Evolutionary conservation across 352 stramenopile species (phyloP), one percentile per base, ranked within the genome.

Genomic region (Elongisporangium prolatum): DNA sequence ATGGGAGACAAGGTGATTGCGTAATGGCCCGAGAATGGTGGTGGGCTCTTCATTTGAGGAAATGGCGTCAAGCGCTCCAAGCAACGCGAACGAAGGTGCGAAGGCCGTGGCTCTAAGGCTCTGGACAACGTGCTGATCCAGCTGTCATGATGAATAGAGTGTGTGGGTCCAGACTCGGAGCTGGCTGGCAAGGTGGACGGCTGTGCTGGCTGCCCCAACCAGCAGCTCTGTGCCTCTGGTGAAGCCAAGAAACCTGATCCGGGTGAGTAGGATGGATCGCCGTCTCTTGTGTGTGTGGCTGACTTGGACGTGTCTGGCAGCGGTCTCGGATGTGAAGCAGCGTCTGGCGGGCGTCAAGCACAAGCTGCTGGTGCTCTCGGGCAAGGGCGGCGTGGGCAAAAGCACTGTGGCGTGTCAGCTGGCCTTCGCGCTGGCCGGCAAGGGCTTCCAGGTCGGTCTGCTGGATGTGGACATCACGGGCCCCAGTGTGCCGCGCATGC

Each of bases 391-490:
- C 55, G 98, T 99, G 4, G 98, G 98, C 37, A 99, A 99, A 81
- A 98, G 87, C 48, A 99, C 97, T 0, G 82, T 99, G n/a, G 92
- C 96, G 14, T 98, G 95, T 54, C 97, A 99, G 72, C 71, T 99
- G 14, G 96, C 97, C 14, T 99, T 99, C 68, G 89, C 93, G 0
- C 77, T 99, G 14, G 95, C 97, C 0, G 72, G 80, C 10, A 83
- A 97, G 59, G 97, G 97, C 18, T 97, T 96, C 65, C 92, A 98
- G 56, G 89, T 97, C n/a, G 98, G 98, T 9, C 80, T 99, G 18
- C 69, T 99, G 25, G 98, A 99, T 72, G 91, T 99, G 16, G 98
- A 99, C 71, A 99, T 99, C 51, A 99, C 97, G 56, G 98, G 98
- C 5, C 98, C 98, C 1, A 99, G 93, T 54, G 96, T 99, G 22